Evolutionary conservation across 306 rosid species (phyloP).

Genomic region (Comarum palustre): DNA sequence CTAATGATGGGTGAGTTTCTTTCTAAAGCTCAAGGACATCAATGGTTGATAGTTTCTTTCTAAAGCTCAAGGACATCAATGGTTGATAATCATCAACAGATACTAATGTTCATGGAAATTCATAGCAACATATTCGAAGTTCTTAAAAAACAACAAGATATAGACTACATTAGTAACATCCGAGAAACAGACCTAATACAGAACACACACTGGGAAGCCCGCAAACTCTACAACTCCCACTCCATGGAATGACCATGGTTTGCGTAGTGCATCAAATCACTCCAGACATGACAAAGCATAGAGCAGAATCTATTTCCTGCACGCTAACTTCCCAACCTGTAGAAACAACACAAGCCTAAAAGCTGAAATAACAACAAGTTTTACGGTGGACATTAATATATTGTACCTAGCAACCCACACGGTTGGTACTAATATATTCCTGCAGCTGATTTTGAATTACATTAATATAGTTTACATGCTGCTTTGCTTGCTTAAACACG

Average conservation of each 20-base stretch:
- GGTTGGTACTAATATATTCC: background rate
- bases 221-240: conserved; percentile 12
- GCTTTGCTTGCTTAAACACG: background rate
- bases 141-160: background rate
- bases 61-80: too few relatives aligned
- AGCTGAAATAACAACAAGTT: background rate
- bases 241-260: too few relatives aligned
- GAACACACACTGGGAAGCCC: conserved; percentile 6
- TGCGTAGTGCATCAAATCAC: too few relatives aligned
- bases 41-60: too few relatives aligned
- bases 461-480: background rate
- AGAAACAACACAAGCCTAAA: background rate
- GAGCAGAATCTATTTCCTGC: conserved; percentile 2
- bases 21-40: too few relatives aligned
- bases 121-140: too few relatives aligned
- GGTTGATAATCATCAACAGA: too few relatives aligned
- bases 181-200: background rate
- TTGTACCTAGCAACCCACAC: conserved; percentile 12
- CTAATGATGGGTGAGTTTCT: too few relatives aligned
- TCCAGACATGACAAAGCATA: background rate
- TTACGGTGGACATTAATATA: background rate
- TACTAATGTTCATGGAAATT: too few relatives aligned
- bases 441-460: background rate
- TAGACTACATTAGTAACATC: background rate
- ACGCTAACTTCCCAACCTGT: conserved; percentile 11